Evolutionary conservation across 257 asterid genomes (phyloP).

Genomic region (Solanum lignicaule): DNA sequence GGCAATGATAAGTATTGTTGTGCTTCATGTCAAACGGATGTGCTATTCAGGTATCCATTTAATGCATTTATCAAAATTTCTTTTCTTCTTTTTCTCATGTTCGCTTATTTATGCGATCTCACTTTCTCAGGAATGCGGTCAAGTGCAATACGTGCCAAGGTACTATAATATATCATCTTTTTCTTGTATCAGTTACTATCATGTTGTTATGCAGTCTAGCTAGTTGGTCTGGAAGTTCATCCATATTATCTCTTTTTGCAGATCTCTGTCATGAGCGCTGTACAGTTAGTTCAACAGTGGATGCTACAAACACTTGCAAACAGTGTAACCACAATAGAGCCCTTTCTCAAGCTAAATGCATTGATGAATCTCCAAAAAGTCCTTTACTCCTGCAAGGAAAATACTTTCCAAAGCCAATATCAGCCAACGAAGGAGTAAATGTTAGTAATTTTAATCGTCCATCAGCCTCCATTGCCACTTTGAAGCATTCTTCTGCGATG

Average conservation of each 20-base stretch:
- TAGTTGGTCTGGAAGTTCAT: background rate
- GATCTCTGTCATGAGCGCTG: constrained; percentile 68
- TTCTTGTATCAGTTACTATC: constrained; percentile 2
- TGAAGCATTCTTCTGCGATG: constrained; percentile 18
- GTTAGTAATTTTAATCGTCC: constrained; percentile 12
- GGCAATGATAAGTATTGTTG: constrained; percentile 27
- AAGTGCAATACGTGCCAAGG: constrained; percentile 76
- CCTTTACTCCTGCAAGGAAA: constrained; percentile 47
- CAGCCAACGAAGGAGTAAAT: constrained; percentile 20
- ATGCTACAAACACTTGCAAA: constrained; percentile 41
- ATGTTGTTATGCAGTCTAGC: background rate
- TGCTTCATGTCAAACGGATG: constrained; percentile 46
- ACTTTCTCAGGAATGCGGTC: constrained; percentile 50
- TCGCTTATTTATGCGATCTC: constrained; percentile 10
- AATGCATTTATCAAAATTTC: background rate
- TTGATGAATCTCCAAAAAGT: constrained; percentile 41
- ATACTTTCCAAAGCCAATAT: constrained; percentile 16
- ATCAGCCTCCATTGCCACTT: constrained; percentile 22
- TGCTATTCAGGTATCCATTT: constrained; percentile 45
- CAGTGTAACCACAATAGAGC: constrained; percentile 31
- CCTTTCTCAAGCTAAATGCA: constrained; percentile 18
- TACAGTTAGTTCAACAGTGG: constrained; percentile 34
- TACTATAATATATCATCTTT: constrained; percentile 10
- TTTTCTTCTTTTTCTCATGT: background rate
- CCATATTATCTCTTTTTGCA: constrained; percentile 5